Base-by-base conservation (phyloP, 192 early-diverging fungal genomes). In the Podila verticillata region DNA sequence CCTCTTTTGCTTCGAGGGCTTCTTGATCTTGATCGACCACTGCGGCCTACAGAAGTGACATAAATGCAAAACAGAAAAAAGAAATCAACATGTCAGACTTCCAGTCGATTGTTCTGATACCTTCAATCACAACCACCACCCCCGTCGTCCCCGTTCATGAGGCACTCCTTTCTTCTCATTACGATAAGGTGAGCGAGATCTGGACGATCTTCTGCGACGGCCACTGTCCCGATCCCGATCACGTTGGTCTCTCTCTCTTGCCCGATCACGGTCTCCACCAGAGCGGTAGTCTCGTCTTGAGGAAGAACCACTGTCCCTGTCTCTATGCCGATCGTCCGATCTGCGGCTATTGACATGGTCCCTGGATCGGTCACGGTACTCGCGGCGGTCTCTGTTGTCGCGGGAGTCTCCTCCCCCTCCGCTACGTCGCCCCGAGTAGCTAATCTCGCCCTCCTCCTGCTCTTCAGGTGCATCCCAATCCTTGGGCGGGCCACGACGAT, bases 401-500 rank as follows among this genome's bases (percentile, higher is more conserved):
- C 30, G 36, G 7, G 26, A 48, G 19, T 15, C 31, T 19, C 67
- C 68, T n/a, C 58, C 47, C 12, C 48, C 51, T 24, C 60, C 48
- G 35, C 58, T 24, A 30, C 70, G 70, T 24, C 70, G 59, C 13
- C 61, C 39, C 2, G 48, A 44, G 36, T 72, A 68, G 34, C 70
- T 72, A 48, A 80, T 80, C 57, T 80, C 77, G 54, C 77, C 77
- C 12, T 80, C 77, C 35, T 80, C 77, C 54, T 72, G 58, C 29
- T 60, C 69, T 36, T 80, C 77, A 49, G 77, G 77, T 29, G 77
- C 77, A 80, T 80, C 77, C 77, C 77, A 80, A 65, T 80, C 77
- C 22, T 60, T 64, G 47, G 77, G 77, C 19, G 65, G 56, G 29
- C 70, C 65, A 48, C 70, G 65, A 17, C 68, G 57, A 59, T 71